Evolutionary conservation across 495 filamentous ascomycete genomes (phyloP).

Genomic region (Neurospora sp.): DNA sequence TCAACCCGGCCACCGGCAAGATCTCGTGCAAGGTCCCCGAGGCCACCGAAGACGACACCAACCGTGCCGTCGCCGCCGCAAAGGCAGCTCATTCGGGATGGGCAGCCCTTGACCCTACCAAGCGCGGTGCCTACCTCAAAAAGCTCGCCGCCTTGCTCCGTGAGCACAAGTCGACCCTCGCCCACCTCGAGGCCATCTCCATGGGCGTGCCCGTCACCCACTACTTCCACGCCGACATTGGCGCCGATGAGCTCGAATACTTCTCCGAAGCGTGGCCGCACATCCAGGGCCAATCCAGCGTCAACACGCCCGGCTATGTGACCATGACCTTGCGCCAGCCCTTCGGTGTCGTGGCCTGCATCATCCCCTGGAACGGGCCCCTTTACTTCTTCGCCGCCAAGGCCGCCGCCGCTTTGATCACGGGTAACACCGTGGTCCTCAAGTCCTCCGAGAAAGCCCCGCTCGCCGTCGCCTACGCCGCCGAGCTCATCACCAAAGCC

Average conservation of each 20-base stretch:
- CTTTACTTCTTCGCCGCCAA: constrained; percentile 83
- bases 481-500: constrained; percentile 40
- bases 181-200: constrained; percentile 41
- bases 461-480: constrained; percentile 52
- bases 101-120: constrained; percentile 35
- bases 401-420: constrained; percentile 74
- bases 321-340: constrained; percentile 85
- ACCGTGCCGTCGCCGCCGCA: constrained; percentile 49
- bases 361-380: constrained; percentile 89
- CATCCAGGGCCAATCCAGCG: constrained; percentile 65
- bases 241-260: constrained; percentile 19
- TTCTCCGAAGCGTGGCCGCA: constrained; percentile 25
- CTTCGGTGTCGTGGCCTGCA: constrained; percentile 81
- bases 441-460: constrained; percentile 91
- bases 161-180: constrained; percentile 38
- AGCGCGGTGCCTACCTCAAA: constrained; percentile 36
- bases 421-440: constrained; percentile 77
- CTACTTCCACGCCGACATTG: constrained; percentile 12
- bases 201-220: constrained; percentile 38
- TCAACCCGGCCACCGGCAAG: constrained; percentile 22
- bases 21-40: constrained; percentile 20
- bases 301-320: constrained; percentile 67
- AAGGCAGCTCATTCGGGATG: constrained; percentile 49
- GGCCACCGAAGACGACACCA: constrained; percentile 36
- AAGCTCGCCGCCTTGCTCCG: constrained; percentile 42